Evolutionary conservation across 1,284 basidiomycete genomes (phyloP).

Genomic region (Sporisorium graminicola): DNA sequence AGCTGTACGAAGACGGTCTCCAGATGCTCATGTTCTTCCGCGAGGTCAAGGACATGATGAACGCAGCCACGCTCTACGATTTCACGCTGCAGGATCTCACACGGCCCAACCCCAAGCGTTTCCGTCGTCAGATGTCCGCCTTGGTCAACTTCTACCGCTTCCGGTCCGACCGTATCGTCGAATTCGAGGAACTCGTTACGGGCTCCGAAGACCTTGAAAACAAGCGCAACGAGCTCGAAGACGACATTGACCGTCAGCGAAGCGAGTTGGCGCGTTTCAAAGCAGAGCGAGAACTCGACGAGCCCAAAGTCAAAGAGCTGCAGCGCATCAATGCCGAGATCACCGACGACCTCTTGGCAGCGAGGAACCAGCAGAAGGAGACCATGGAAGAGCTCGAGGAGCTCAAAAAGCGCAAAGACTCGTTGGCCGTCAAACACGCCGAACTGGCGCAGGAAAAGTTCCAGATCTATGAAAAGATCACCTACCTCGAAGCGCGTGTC

Average conservation of each 20-base stretch:
- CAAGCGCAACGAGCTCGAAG: constrained; percentile 74
- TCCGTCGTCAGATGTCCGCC: constrained; percentile 66
- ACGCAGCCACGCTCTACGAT: constrained; percentile 61
- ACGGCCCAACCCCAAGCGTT: constrained; percentile 63
- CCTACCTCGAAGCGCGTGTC: constrained; percentile 59
- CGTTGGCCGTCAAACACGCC: constrained; percentile 51
- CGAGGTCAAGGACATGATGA: constrained; percentile 67
- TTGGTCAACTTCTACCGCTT: constrained; percentile 69
- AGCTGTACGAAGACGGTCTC: constrained; percentile 60
- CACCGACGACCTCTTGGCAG: constrained; percentile 77
- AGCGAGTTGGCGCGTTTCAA: constrained; percentile 70
- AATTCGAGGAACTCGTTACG: constrained; percentile 75
- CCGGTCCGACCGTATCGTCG: constrained; percentile 69
- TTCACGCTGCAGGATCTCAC: constrained; percentile 67
- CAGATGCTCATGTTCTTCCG: constrained; percentile 63
- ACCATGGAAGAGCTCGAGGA: constrained; percentile 55
- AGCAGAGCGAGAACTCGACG: constrained; percentile 72
- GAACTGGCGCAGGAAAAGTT: constrained; percentile 56
- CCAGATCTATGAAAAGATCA: constrained; percentile 57
- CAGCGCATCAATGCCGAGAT: constrained; percentile 82
- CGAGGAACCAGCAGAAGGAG: constrained; percentile 52
- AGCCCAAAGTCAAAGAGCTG: constrained; percentile 77
- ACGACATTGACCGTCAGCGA: constrained; percentile 74
- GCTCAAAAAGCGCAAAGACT: constrained; percentile 54
- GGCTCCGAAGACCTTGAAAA: constrained; percentile 76